Conservation (phyloP, 2,329 filamentous ascomycete species). For the Colletotrichum shisoi region DNA sequence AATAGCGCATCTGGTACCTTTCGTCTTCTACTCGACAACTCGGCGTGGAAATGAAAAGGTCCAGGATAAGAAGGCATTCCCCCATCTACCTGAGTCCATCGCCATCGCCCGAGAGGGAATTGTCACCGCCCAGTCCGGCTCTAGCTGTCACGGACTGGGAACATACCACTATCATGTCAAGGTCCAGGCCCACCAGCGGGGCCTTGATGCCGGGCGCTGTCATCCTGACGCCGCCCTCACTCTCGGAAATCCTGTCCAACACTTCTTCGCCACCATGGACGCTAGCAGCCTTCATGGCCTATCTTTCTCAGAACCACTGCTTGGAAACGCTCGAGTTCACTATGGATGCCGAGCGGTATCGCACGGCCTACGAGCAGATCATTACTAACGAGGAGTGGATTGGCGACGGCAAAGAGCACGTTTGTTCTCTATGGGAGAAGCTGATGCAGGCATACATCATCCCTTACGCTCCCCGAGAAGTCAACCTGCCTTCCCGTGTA, state of each 20-base stretch:
- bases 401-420: constrained; percentile 65
- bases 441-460: constrained; percentile 89
- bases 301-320: constrained; percentile 95
- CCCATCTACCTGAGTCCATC: constrained; percentile 54
- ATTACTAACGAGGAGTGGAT: constrained; percentile 53
- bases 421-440: constrained; percentile 85
- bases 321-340: constrained; percentile 96
- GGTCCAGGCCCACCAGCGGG: constrained; percentile 61
- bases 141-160: constrained; percentile 57
- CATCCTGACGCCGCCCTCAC: constrained; percentile 65
- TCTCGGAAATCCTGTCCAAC: constrained; percentile 89
- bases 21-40: constrained; percentile 8
- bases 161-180: constrained; percentile 54
- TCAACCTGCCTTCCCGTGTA: constrained; percentile 87
- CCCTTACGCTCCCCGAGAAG: constrained; percentile 83
- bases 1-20: constrained; percentile 16
- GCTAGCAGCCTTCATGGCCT: constrained; percentile 91
- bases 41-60: constrained; percentile 55
- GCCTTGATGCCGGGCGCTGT: constrained; percentile 55
- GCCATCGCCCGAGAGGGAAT: constrained; percentile 52
- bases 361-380: constrained; percentile 62
- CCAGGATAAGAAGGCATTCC: constrained; percentile 56
- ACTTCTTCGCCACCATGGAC: constrained; percentile 88
- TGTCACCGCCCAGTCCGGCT: constrained; percentile 53
- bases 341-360: constrained; percentile 88